Evolutionary conservation across 2,329 filamentous ascomycete genomes (phyloP).

Genomic region (Chrysoporthe deuterocubensis): DNA sequence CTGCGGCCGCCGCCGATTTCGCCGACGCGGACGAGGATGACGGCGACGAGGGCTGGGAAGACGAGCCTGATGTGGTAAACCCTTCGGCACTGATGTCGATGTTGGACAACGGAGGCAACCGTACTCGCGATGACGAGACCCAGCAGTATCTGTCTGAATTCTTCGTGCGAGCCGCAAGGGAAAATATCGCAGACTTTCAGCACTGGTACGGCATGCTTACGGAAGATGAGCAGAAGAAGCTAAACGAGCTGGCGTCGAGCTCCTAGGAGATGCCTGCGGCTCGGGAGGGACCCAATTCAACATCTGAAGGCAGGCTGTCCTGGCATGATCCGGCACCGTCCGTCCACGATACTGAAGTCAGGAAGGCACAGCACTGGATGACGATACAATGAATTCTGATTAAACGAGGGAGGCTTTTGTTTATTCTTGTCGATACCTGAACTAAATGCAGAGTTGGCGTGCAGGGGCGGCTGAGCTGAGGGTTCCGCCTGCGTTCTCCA

Average conservation of each 20-base stretch:
- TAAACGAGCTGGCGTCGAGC: conserved; percentile 53
- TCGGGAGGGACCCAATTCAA: neutral
- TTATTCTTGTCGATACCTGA: conserved; percentile 19
- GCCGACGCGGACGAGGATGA: conserved; percentile 64
- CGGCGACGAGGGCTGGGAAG: conserved; percentile 87
- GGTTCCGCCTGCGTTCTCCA: neutral
- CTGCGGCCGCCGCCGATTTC: conserved; percentile 61
- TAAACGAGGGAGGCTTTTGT: neutral
- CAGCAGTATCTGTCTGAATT: conserved; percentile 83
- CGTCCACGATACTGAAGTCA: neutral
- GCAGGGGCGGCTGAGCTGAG: neutral
- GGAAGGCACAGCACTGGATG: neutral
- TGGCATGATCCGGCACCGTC: neutral
- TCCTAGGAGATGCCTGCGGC: conserved; percentile 25
- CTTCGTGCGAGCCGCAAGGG: conserved; percentile 66
- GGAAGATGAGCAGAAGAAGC: conserved; percentile 60
- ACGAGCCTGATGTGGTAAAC: conserved; percentile 77
- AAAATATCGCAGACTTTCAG: conserved; percentile 60
- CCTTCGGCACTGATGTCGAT: conserved; percentile 76
- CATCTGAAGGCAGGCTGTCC: neutral
- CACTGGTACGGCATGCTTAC: conserved; percentile 60
- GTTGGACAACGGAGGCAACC: conserved; percentile 60
- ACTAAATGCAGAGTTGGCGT: conserved; percentile 14
- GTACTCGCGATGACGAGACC: conserved; percentile 87
- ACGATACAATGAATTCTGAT: neutral